Conservation (phyloP, 169 alveolate species). For the Plasmodium vivax region DNA sequence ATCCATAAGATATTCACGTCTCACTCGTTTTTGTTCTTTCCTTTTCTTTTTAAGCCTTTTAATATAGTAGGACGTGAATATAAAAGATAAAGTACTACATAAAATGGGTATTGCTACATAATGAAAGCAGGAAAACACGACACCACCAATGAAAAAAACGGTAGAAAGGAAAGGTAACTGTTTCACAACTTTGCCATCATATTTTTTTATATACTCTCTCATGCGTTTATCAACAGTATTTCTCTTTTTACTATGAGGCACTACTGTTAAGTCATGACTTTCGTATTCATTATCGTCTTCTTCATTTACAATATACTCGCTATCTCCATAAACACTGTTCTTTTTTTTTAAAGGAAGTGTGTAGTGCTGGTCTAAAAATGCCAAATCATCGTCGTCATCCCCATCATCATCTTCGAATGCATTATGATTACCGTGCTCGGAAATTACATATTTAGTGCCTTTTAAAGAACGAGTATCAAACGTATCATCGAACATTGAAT, state of each 20-base stretch:
- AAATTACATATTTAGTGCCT: neutral
- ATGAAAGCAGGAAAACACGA: neutral
- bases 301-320: neutral
- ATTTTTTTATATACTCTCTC: neutral
- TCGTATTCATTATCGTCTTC: neutral
- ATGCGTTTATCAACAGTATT: neutral
- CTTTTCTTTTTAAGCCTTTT: neutral
- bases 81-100: conserved; percentile 10
- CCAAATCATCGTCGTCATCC: neutral
- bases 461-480: neutral
- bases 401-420: neutral
- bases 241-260: neutral
- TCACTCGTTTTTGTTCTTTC: neutral
- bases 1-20: neutral
- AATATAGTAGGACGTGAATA: conserved; percentile 12
- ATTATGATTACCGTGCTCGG: neutral
- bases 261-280: neutral
- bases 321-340: neutral
- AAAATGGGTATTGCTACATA: conserved; percentile 9
- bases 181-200: neutral
- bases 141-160: neutral
- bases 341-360: neutral
- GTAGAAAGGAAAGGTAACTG: conserved; percentile 2
- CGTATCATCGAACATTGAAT: neutral
- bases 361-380: neutral